These are phyloP conservation scores for Pharnaceum exiguum DNA, from an alignment of 148 eudicot species.

Conservation along the genomic window DNA sequence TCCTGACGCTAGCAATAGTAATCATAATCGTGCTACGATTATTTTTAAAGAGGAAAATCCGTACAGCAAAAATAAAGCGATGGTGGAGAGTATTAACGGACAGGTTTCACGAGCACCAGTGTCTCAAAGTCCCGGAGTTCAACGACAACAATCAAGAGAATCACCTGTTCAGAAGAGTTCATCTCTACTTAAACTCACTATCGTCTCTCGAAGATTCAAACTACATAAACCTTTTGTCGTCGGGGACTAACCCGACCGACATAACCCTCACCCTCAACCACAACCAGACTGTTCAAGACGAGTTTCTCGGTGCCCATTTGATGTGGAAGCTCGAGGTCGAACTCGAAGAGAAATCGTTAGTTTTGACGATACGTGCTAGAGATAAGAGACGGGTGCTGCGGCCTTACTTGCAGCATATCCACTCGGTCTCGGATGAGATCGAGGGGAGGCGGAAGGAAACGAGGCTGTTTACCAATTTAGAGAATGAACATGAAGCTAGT, in stretches of 20 bases:
- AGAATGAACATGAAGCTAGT: not conserved
- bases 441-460: slow-evolving; percentile 34
- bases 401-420: slow-evolving; percentile 71
- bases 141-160: slow-evolving; percentile 54
- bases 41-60: slow-evolving; percentile 24
- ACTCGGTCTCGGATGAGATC: slow-evolving; percentile 54
- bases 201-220: slow-evolving; percentile 66
- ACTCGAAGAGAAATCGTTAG: slow-evolving; percentile 17
- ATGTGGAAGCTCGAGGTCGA: slow-evolving; percentile 47
- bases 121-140: slow-evolving; percentile 57
- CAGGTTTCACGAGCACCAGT: slow-evolving; percentile 57
- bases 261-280: slow-evolving; percentile 46
- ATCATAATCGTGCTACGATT: slow-evolving; percentile 12
- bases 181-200: slow-evolving; percentile 57
- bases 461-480: slow-evolving; percentile 32
- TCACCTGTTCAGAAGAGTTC: slow-evolving; percentile 48
- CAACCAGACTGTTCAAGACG: slow-evolving; percentile 51
- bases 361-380: slow-evolving; percentile 50
- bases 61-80: slow-evolving; percentile 8
- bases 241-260: slow-evolving; percentile 45
- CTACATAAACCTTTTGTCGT: slow-evolving; percentile 57
- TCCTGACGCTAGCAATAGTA: no score
- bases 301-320: slow-evolving; percentile 58
- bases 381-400: slow-evolving; percentile 69
- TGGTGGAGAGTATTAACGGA: slow-evolving; percentile 35